Evolutionary conservation across 208 protist genomes (phyloP), one percentile per base, ranked within the genome.

Genomic region (Crithidia bombi): DNA sequence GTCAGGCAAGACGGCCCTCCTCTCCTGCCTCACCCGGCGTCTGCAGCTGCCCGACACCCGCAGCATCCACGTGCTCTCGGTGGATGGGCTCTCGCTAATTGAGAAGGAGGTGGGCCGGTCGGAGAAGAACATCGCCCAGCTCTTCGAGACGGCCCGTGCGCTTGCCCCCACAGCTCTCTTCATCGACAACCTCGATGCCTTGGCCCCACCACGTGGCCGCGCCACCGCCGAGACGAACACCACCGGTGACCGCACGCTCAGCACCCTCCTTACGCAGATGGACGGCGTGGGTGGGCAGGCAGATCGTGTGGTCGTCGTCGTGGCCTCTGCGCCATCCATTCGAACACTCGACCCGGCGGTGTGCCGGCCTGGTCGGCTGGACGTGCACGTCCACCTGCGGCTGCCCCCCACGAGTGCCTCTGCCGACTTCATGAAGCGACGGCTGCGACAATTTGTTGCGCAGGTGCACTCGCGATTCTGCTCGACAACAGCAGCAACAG

Each of bases 201-300:
- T 98, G 52, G 93, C 95, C 5, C 85, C 85, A 15, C 86, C 87
- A 21, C 90, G 95, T 39, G 85, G 85, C 11, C 64, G 68, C 33
- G 65, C 71, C 19, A 82, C 63, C 23, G 49, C 50, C 25, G 81
- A 90, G 69, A 85, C 82, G 28, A 86, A 78, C 47, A 84, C 71
- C 14, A 81, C 89, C n/a, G 75, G 79, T 26, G 95, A 98, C 66
- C 87, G 91, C 64, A 93, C 87, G 41, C 80, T 98, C 15, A 94
- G 85, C 57, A 95, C 92, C n/a, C 75, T 98, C 44, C 82, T 98
- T 11, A 96, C 86, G 43, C 89, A 96, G 75, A 97, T 97, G 92
- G 95, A 98, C 70, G 95, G 95, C 28, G 77, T 97, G 12, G 46
- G 49, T 38, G 75, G 68, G 33, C 52, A 59, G 39, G 65, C 44